Conservation (phyloP, 306 rosid species). For the Corylus avellana region DNA sequence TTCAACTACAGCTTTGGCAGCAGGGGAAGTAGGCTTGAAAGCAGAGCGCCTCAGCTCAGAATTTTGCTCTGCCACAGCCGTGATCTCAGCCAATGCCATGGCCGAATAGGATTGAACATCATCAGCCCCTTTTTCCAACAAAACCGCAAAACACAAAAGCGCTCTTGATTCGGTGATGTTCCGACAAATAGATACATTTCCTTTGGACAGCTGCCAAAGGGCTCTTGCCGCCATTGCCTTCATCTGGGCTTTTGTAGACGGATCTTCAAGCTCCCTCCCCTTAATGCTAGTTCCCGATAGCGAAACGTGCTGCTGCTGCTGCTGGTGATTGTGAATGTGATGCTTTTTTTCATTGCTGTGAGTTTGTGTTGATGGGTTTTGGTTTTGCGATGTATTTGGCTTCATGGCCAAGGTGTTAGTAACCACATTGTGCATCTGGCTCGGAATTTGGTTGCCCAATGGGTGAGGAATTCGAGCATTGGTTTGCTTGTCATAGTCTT, state of each 20-base stretch:
- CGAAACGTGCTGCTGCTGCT: constrained; percentile 13
- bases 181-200: constrained; percentile 55
- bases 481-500: constrained; percentile 4
- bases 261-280: constrained; percentile 74
- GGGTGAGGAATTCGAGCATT: constrained; percentile 30
- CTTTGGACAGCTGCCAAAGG: constrained; percentile 58
- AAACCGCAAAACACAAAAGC: constrained; percentile 67
- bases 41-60: constrained; percentile 63
- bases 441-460: constrained; percentile 25
- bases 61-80: constrained; percentile 59
- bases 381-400: constrained; percentile 16
- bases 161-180: constrained; percentile 76
- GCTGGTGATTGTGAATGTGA: constrained; percentile 8
- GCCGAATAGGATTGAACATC: constrained; percentile 57
- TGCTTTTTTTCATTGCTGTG: constrained; percentile 30
- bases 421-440: constrained; percentile 47
- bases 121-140: constrained; percentile 59
- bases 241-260: constrained; percentile 58
- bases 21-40: constrained; percentile 78
- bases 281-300: constrained; percentile 45
- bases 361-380: background rate
- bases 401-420: constrained; percentile 40
- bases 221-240: constrained; percentile 80
- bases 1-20: constrained; percentile 68
- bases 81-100: constrained; percentile 69